Evolutionary conservation across 768 basidiomycete species (phyloP), one percentile per base, ranked within the genome.

Genomic region (Candolleomyces efflorescens): DNA sequence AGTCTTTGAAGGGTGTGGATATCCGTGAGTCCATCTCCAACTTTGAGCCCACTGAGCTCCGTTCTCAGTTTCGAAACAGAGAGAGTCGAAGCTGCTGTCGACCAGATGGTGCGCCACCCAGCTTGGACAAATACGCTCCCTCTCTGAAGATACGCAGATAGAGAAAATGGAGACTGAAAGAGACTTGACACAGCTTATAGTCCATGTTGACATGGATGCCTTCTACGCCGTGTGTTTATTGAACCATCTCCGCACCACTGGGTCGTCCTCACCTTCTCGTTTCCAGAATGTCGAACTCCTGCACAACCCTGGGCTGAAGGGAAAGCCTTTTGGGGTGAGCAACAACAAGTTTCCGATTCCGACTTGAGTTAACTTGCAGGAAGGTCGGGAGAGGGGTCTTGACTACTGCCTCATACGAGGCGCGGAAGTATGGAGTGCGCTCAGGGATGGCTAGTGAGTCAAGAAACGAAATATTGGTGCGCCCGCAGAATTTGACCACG

Each of bases 131-230:
- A 47, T 58, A 39, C 39, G 4, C 20, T 43, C 51, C 36, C 38
- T 54, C 24, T 39, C 20, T 32, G 59, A 48, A 15, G 13, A 5
- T 37, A n/a, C 3, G 5, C 54, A 87, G 90, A 75, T 95, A 3
- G 71, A 75, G 18, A 85, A 89, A 59, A 76, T 96, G 3, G 93
- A 96, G 68, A 72, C 77, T 1, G 77, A 82, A 51, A 76, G 94
- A 47, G 94, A 98, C 68, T 73, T 98, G 26, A 81, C 82, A 2
- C 91, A 95, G 69, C 81, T 74, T 18, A 91, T 99, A 59, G 90
- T 98, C 5, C 94, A 98, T 67, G 86, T 97, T 27, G 97, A 99
- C 66, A 94, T 95, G 85, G 96, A 98, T 69, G 92, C 93, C 3
- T 97, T 96, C 73, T 94, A 82, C 62, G 90, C 90, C 0, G 78